phyloP scores from a whole-genome alignment of 768 basidiomycete species.

The Jaapia argillacea region DNA sequence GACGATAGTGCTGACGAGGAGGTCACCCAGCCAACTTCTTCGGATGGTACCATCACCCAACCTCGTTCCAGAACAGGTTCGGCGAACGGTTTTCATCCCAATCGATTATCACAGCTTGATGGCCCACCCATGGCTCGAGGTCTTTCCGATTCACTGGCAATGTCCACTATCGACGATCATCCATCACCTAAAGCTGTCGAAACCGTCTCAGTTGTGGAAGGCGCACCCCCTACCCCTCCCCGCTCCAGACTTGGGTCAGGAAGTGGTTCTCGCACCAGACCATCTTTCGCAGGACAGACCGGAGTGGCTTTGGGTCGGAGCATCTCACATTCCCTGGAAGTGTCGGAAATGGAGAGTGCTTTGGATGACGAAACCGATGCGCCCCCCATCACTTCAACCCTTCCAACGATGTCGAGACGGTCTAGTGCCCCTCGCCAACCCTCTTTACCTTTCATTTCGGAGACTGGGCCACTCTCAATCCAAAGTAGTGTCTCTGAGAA shows the following conservation, averaged over 20 bases:
- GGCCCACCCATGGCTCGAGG: background rate
- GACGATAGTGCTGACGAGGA: background rate
- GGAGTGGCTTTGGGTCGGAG: background rate
- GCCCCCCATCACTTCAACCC: background rate
- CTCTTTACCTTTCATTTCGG: background rate
- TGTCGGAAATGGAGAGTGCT: background rate
- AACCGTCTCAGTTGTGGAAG: conserved; percentile 16
- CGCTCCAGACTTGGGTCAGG: conserved; percentile 12
- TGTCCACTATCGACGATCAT: background rate
- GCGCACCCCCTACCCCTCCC: conserved; percentile 14
- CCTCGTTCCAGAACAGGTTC: background rate
- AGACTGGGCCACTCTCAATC: background rate
- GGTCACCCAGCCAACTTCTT: background rate
- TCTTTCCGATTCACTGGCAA: background rate
- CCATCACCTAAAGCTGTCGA: background rate
- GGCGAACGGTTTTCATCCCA: background rate
- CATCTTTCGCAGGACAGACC: background rate
- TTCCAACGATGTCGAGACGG: background rate
- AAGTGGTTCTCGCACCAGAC: background rate
- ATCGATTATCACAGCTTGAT: background rate
- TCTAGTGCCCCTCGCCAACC: background rate
- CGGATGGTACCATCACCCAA: background rate
- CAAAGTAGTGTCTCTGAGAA: background rate
- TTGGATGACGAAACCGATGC: background rate
- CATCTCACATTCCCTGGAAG: background rate